Conservation (phyloP, 2,329 filamentous ascomycete species). For the Epichloe gansuensis region DNA sequence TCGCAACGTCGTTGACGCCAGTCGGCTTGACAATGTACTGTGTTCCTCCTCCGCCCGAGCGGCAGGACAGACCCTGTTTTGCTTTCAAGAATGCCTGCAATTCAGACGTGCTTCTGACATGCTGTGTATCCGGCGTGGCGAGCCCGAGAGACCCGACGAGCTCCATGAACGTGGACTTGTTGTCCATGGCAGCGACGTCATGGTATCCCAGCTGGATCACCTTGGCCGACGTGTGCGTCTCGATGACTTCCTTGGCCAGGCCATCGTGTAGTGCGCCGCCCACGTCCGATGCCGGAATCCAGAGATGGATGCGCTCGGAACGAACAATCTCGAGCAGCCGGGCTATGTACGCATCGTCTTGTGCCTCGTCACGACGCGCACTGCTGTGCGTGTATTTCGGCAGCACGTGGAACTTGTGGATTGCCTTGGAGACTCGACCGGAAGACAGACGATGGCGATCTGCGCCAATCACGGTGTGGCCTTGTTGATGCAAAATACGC, state of each 20-base stretch:
- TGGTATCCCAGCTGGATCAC: conserved; percentile 50
- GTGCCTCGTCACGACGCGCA: background rate
- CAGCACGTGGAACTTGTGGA: conserved; percentile 41
- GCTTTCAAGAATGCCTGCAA: conserved; percentile 38
- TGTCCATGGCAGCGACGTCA: conserved; percentile 45
- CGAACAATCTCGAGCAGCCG: conserved; percentile 45
- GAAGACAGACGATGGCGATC: conserved; percentile 43
- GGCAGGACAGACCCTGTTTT: conserved; percentile 10
- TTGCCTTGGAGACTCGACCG: conserved; percentile 44
- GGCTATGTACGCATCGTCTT: conserved; percentile 37
- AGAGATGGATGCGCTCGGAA: conserved; percentile 51
- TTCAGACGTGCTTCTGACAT: conserved; percentile 39
- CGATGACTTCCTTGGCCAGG: conserved; percentile 46
- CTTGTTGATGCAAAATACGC: conserved; percentile 48
- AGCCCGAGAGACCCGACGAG: conserved; percentile 42
- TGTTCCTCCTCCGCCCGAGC: conserved; percentile 17
- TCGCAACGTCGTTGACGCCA: conserved; percentile 45
- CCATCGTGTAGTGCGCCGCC: conserved; percentile 54
- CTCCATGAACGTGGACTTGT: conserved; percentile 52
- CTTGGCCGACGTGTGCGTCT: conserved; percentile 42
- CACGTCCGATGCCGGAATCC: conserved; percentile 63
- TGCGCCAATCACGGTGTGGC: conserved; percentile 60
- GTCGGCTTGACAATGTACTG: conserved; percentile 55
- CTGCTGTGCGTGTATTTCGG: conserved; percentile 15
- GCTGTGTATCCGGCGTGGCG: conserved; percentile 36